Evolutionary conservation across 805 yeast genomes (phyloP).

Genomic region (Hanseniaspora opuntiae): DNA sequence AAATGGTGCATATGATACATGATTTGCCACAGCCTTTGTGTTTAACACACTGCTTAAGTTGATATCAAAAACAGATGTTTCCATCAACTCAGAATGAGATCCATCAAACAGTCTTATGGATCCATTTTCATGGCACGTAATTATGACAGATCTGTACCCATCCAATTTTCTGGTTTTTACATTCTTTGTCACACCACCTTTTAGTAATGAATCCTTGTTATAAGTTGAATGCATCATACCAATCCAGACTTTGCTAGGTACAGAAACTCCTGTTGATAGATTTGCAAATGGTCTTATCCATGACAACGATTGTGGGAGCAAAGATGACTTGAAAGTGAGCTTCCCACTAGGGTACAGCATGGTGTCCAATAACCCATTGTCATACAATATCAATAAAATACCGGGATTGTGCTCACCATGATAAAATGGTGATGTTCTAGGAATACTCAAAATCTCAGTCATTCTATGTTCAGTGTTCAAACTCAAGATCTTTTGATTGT

Average conservation of each 20-base stretch:
- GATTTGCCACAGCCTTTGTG: conserved; percentile 31
- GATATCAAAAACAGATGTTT: conserved; percentile 45
- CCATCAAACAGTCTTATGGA: conserved; percentile 74
- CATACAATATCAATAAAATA: conserved; percentile 43
- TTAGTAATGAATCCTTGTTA: conserved; percentile 35
- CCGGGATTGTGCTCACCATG: conserved; percentile 68
- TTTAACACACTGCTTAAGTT: conserved; percentile 39
- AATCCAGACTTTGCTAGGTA: conserved; percentile 58
- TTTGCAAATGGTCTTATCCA: conserved; percentile 67
- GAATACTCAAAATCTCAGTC: conserved; percentile 39
- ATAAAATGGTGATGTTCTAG: conserved; percentile 59
- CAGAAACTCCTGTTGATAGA: conserved; percentile 38
- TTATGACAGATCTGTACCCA: conserved; percentile 44
- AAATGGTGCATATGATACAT: conserved; percentile 64
- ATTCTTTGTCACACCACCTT: conserved; percentile 64
- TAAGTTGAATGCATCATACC: conserved; percentile 54
- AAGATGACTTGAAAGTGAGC: conserved; percentile 36
- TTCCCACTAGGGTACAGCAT: conserved; percentile 45
- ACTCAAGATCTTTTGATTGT: conserved; percentile 43
- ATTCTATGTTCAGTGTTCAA: conserved; percentile 35
- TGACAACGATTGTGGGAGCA: conserved; percentile 70
- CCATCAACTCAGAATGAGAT: conserved; percentile 57
- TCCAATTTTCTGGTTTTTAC: conserved; percentile 24
- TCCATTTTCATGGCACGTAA: conserved; percentile 82
- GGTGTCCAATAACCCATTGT: conserved; percentile 53